Conservation (phyloP, 2,329 filamentous ascomycete species). For the Chalara sp. region DNA sequence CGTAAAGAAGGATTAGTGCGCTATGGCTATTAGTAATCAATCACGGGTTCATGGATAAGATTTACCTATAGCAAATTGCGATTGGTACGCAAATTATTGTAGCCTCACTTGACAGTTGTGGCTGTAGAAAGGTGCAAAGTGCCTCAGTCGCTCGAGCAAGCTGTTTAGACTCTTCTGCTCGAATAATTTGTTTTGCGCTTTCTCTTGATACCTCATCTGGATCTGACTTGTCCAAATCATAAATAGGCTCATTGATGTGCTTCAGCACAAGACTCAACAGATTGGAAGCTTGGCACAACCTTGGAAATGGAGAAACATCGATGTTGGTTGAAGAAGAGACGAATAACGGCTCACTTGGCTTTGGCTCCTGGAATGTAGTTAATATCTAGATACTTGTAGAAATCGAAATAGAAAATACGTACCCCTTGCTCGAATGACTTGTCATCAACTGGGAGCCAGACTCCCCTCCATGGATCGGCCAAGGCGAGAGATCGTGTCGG, state of each 20-base stretch:
- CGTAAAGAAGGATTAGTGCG: too few species aligned
- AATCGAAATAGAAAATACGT: too few species aligned
- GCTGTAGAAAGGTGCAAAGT: background rate
- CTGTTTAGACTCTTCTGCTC: background rate
- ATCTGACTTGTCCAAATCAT: background rate
- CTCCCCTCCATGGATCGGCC: background rate
- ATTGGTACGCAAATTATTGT: too few species aligned
- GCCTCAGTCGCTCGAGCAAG: background rate
- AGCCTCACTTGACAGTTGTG: too few species aligned
- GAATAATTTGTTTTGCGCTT: too few species aligned
- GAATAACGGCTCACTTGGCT: conserved; percentile 1
- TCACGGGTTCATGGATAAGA: too few species aligned
- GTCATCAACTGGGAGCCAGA: conserved; percentile 4
- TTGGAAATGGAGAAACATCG: background rate
- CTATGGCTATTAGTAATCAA: too few species aligned
- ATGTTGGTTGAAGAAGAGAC: conserved; percentile 6
- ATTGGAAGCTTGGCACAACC: conserved; percentile 2
- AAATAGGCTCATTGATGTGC: conserved; percentile 1
- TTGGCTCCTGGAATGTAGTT: too few species aligned
- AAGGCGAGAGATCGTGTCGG: conserved; percentile 1
- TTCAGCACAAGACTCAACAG: conserved; percentile 3
- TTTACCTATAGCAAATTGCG: too few species aligned
- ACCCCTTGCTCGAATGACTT: background rate
- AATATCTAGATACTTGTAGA: too few species aligned
- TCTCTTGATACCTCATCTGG: too few species aligned